phyloP scores from a whole-genome alignment of 2,329 filamentous ascomycete species.

The Alternaria novae-zelandiae region DNA sequence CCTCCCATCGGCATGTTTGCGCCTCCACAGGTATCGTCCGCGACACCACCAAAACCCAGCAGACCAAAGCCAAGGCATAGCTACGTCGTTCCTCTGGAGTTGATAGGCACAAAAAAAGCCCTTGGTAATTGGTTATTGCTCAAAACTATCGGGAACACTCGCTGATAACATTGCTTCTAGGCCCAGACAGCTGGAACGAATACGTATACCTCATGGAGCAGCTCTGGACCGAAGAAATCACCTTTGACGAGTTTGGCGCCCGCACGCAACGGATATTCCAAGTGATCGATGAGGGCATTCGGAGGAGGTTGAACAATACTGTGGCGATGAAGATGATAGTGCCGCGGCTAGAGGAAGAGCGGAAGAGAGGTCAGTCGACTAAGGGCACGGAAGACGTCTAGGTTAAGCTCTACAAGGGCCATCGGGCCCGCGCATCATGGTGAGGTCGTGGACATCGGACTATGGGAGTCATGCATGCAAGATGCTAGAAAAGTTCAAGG shows the following conservation, averaged over 20 bases:
- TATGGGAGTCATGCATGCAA: background rate
- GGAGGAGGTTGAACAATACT: constrained; percentile 10
- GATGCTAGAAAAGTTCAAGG: background rate
- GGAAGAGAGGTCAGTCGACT: background rate
- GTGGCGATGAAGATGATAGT: constrained; percentile 7
- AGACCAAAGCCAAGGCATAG: background rate
- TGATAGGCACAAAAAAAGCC: constrained; percentile 16
- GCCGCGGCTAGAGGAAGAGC: constrained; percentile 5
- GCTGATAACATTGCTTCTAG: background rate
- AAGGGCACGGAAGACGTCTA: constrained; percentile 5
- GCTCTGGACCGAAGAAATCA: constrained; percentile 5
- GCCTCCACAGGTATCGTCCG: background rate
- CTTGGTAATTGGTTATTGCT: constrained; percentile 2
- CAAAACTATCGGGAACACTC: background rate
- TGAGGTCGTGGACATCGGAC: background rate
- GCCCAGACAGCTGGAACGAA: constrained; percentile 20
- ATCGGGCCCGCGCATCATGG: background rate
- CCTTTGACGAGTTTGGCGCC: constrained; percentile 1
- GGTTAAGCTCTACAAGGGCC: background rate
- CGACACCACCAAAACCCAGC: background rate
- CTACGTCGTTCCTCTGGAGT: constrained; percentile 12
- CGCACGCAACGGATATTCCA: constrained; percentile 12
- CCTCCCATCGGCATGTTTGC: background rate
- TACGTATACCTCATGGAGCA: constrained; percentile 19
- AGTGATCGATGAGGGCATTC: background rate